Evolutionary conservation across 306 rosid genomes (phyloP).

Genomic region (Malus asiatica): DNA sequence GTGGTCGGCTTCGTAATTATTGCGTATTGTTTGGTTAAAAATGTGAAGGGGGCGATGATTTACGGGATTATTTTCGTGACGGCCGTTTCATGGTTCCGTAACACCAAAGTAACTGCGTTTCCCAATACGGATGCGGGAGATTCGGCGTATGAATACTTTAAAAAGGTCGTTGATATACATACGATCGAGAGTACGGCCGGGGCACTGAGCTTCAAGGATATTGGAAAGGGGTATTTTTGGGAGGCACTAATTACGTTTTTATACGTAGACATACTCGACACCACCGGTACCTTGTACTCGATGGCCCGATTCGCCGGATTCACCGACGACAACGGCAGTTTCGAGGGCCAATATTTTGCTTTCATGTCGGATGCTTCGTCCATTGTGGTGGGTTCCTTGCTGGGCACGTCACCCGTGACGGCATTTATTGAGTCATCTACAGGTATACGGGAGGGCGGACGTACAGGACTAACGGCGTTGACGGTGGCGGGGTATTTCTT

Average conservation of each 20-base stretch:
- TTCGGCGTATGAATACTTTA: slow-evolving; percentile 58
- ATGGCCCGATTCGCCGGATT: slow-evolving; percentile 97
- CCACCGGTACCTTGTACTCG: slow-evolving; percentile 82
- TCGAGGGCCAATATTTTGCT: slow-evolving; percentile 89
- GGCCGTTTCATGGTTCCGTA: slow-evolving; percentile 78
- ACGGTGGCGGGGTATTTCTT: slow-evolving; percentile 67
- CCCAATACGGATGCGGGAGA: slow-evolving; percentile 53
- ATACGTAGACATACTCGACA: slow-evolving; percentile 81
- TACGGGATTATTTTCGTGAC: slow-evolving; percentile 87
- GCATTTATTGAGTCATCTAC: slow-evolving; percentile 82
- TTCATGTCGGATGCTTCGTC: slow-evolving; percentile 96
- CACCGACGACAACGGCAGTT: slow-evolving; percentile 53
- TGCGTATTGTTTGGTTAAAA: slow-evolving; percentile 62
- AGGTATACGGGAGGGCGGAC: slow-evolving; percentile 88
- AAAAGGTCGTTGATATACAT: slow-evolving; percentile 75
- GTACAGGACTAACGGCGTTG: slow-evolving; percentile 85
- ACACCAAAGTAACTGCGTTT: slow-evolving; percentile 70
- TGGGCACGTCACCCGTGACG: slow-evolving; percentile 94
- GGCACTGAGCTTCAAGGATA: slow-evolving; percentile 58
- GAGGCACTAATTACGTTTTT: slow-evolving; percentile 78
- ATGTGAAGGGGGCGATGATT: slow-evolving; percentile 86
- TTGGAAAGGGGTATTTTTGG: slow-evolving; percentile 68
- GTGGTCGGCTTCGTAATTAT: slow-evolving; percentile 75
- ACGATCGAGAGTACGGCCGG: slow-evolving; percentile 68
- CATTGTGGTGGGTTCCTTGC: slow-evolving; percentile 71